Evolutionary conservation across 2,329 filamentous ascomycete genomes (phyloP), one percentile per base, ranked within the genome.

Genomic region (Trichoderma cornu-damae): DNA sequence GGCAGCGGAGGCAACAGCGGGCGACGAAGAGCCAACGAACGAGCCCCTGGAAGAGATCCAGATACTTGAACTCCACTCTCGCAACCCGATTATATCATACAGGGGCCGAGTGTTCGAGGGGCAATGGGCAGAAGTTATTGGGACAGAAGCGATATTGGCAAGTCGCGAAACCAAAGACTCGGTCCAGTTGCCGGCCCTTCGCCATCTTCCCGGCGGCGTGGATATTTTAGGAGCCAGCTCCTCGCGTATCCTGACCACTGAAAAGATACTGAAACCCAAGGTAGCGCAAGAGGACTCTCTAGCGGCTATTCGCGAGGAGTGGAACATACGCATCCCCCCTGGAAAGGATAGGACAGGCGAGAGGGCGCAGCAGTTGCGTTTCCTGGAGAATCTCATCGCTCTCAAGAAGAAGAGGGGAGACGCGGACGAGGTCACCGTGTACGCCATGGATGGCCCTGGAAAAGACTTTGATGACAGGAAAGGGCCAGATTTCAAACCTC

Each of bases 101-200:
- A 81, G 87, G 58, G 88, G 88, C 28, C 83, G 86, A 61, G 76
- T 95, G 20, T 94, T 92, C 68, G 85, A 84, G 61, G 93, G 90
- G 62, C 75, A 83, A 44, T 97, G 93, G 93, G 82, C 84, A 9
- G 84, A 89, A 60, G 87, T 90, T 59, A 82, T 96, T 42, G 93
- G 93, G 34, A 96, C 91, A 0, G 90, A 95, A 63, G 75, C 92
- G 62, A 81, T 96, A 40, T 87, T 96, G 65, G 79, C 79, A 1
- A 72, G 72, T 14, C 80, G 77, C 51, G 64, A 72, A 18, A 42
- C 75, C 83, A 57, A 86, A 83, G 35, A 80, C 22, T 12, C 24
- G 5, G 64, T 69, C 9, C 68, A 69, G 7, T 69, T 80, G 2
- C 79, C 80, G 3, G 70, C 71, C 7, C 68, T 81, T 37, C 79